Percentiles rank a stretch among this genome's conserved stretches.
phyloP scores from a whole-genome alignment of 208 protist species.

The Trypanosoma rangeli region DNA sequence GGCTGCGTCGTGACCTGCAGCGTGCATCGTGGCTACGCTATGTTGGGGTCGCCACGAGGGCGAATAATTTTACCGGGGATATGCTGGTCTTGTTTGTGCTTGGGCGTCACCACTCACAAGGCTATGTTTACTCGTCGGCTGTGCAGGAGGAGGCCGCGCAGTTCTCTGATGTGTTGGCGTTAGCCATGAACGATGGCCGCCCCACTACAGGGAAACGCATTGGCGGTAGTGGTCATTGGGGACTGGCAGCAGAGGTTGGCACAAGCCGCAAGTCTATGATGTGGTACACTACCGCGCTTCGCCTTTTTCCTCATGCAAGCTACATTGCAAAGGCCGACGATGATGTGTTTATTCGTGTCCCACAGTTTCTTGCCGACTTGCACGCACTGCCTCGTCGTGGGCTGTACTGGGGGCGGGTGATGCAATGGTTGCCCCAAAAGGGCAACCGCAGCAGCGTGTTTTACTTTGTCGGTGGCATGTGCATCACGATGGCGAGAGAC shows the following conservation, averaged over 20 bases:
- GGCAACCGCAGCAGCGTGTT: neutral
- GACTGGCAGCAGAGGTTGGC: conserved; percentile 34
- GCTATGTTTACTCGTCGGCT: conserved; percentile 25
- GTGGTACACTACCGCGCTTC: conserved; percentile 41
- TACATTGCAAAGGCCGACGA: conserved; percentile 62
- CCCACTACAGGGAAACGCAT: conserved; percentile 32
- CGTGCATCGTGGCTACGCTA: conserved; percentile 44
- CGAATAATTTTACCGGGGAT: conserved; percentile 32
- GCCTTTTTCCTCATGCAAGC: conserved; percentile 27
- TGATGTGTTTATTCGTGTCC: conserved; percentile 48
- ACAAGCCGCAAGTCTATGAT: conserved; percentile 41
- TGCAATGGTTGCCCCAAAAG: conserved; percentile 7
- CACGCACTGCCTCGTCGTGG: conserved; percentile 13
- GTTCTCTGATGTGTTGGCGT: conserved; percentile 31
- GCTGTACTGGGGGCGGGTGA: conserved; percentile 25
- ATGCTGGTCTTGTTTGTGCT: conserved; percentile 31
- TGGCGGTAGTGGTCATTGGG: conserved; percentile 30
- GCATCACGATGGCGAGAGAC: conserved; percentile 22
- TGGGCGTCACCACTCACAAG: conserved; percentile 1
- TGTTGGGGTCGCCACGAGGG: conserved; percentile 33
- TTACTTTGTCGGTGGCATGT: conserved; percentile 28
- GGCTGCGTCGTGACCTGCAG: conserved; percentile 32
- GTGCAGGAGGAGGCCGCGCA: conserved; percentile 32
- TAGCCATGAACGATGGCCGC: conserved; percentile 34
- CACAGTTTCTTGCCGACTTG: conserved; percentile 47